phyloP scores from a whole-genome alignment of 768 basidiomycete genomes.

The Cystofilobasidium bisporidii region DNA sequence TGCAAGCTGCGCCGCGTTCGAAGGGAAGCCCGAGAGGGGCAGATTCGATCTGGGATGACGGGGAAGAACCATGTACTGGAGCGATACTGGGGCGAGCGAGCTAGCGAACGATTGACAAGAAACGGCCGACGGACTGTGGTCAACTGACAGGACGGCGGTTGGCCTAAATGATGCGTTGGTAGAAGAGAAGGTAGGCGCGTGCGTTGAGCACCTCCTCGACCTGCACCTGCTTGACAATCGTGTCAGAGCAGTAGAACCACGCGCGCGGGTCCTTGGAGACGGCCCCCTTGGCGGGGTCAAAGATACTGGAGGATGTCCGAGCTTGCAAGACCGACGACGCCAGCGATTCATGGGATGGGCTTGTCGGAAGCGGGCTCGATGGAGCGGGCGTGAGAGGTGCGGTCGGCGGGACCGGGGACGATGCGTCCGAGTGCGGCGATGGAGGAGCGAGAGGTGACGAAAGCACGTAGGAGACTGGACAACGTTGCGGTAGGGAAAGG shows the following conservation, averaged over 20 bases:
- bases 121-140: too few species aligned
- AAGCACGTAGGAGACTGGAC: conserved; percentile 30
- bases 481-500: too few species aligned
- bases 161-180: conserved; percentile 55
- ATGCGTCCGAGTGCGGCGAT: conserved; percentile 9
- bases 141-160: too few species aligned
- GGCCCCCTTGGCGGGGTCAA: background rate
- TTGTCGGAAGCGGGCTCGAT: background rate
- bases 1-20: too few species aligned
- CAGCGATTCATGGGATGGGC: background rate
- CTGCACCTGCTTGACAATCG: conserved; percentile 64
- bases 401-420: conserved; percentile 24
- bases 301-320: too few species aligned
- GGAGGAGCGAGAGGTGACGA: conserved; percentile 22
- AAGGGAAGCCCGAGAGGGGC: too few species aligned
- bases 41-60: too few species aligned
- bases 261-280: conserved; percentile 44
- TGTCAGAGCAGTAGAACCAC: conserved; percentile 92
- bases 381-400: conserved; percentile 8
- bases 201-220: conserved; percentile 82
- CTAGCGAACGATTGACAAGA: too few species aligned
- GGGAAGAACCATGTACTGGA: too few species aligned
- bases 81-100: too few species aligned
- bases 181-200: conserved; percentile 91
- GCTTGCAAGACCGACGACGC: too few species aligned